These are phyloP conservation scores for Fomitopsis betulina DNA, from an alignment of 1,284 basidiomycete species.

Conservation along the genomic window DNA sequence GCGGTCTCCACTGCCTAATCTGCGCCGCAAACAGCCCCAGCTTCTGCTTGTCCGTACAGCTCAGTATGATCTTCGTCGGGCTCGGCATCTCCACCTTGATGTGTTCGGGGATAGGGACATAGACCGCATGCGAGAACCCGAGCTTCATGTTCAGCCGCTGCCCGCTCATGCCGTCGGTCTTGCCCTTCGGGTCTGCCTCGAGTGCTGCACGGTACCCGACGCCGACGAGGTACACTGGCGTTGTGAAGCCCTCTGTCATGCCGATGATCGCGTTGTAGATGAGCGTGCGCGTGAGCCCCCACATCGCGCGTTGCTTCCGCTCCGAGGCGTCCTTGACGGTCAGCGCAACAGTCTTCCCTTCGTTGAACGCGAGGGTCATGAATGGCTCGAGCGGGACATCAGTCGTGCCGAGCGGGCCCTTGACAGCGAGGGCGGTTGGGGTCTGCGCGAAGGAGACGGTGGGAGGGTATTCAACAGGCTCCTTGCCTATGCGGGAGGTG, in stretches of 20 bases:
- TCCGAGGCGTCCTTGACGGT: slow-evolving; percentile 65
- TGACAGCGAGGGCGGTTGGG: slow-evolving; percentile 51
- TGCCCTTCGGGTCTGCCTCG: slow-evolving; percentile 79
- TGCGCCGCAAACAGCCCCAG: slow-evolving; percentile 87
- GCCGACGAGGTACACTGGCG: slow-evolving; percentile 86
- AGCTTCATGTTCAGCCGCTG: slow-evolving; percentile 83
- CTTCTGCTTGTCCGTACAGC: slow-evolving; percentile 71
- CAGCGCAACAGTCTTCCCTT: slow-evolving; percentile 50
- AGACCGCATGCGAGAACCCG: slow-evolving; percentile 87
- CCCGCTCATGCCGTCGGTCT: slow-evolving; percentile 50
- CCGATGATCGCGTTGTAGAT: slow-evolving; percentile 89
- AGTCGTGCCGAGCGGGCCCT: slow-evolving; percentile 76
- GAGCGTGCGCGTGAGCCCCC: slow-evolving; percentile 90
- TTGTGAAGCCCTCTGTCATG: slow-evolving; percentile 83
- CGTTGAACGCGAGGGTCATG: slow-evolving; percentile 56
- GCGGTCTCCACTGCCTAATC: slow-evolving; percentile 81
- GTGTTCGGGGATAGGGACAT: slow-evolving; percentile 75
- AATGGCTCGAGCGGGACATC: slow-evolving; percentile 66
- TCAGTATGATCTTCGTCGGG: slow-evolving; percentile 66
- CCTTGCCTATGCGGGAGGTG: slow-evolving; percentile 77
- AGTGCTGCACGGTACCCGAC: slow-evolving; percentile 91
- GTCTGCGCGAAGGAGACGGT: slow-evolving; percentile 59
- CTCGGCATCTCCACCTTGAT: slow-evolving; percentile 74
- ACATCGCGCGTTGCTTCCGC: slow-evolving; percentile 83
- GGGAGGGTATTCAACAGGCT: slow-evolving; percentile 70